These are phyloP conservation scores for Didymella glomerata DNA, from an alignment of 2,329 filamentous ascomycete species.

Conservation along the genomic window DNA sequence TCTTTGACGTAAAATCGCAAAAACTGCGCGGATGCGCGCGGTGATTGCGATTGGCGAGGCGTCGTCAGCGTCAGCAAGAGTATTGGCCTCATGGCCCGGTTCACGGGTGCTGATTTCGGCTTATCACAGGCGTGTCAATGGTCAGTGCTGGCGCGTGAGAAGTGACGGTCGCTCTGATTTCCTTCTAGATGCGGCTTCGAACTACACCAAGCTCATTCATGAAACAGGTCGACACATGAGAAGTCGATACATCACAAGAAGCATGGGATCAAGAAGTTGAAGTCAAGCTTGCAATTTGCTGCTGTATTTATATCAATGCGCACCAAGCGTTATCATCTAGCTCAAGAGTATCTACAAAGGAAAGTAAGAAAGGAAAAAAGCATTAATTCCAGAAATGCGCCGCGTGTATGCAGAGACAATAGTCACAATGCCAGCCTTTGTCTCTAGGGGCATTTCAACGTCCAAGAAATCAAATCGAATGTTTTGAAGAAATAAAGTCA, in stretches of 20 bases:
- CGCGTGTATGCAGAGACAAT: conserved; percentile 35
- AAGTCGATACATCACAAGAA: neutral
- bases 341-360: conserved; percentile 23
- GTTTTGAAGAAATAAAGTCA: conserved; percentile 14
- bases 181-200: neutral
- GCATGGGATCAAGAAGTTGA: neutral
- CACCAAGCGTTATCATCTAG: conserved; percentile 18
- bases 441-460: conserved; percentile 10
- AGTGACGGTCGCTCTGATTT: neutral
- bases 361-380: conserved; percentile 18
- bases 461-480: conserved; percentile 11
- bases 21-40: too few species aligned
- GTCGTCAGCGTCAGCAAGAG: neutral
- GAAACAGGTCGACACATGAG: neutral
- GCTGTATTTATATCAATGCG: neutral
- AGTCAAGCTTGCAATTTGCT: conserved; percentile 4
- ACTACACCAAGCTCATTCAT: neutral
- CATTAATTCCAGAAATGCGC: conserved; percentile 28
- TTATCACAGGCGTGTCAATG: neutral
- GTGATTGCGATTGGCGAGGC: neutral
- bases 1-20: neutral
- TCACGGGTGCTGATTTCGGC: neutral
- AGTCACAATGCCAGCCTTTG: conserved; percentile 17
- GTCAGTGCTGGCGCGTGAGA: neutral
- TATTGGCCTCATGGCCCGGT: neutral